Base-by-base conservation (phyloP, 805 yeast genomes). In the Barnettozyma salicaria region DNA sequence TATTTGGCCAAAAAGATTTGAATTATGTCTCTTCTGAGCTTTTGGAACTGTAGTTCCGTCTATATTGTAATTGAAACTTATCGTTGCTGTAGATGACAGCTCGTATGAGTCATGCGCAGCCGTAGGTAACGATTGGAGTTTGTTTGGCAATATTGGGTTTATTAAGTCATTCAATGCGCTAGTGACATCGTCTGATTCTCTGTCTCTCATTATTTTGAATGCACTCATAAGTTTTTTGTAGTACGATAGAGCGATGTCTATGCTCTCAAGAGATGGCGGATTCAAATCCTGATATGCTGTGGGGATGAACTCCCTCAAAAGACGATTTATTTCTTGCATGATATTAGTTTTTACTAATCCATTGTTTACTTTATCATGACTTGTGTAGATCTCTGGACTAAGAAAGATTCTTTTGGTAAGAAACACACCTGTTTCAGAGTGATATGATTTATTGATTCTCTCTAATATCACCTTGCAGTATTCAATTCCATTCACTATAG, bases 171-270 rank as follows among this genome's bases (percentile, higher is more conserved):
- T n/a, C n/a, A n/a, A n/a, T n/a, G n/a, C n/a, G n/a, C n/a, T n/a
- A n/a, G n/a, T n/a, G n/a, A n/a, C 37, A 0, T 22, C 27, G 4
- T 37, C 28, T 3, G 16, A 19, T 11, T 3, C 7, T 4, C 4
- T 17, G 6, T 9, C 27, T 5, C 39, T 37, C 26, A 52, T 36
- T 4, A 47, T 39, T 7, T 50, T 53, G 35, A 50, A 53, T 6
- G 58, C 58, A 32, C 44, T 45, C 49, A 52, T 44, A 8, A 53
- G 28, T 28, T 48, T 52, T 12, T 41, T 40, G 26, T 53, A 53
- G 27, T 53, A 53, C 6, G 26, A 33, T 7, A 53, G 28, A 1
- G 45, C 50, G 7, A 47, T 31, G 5, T 44, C 43, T 6, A 52
- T 41, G 2, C 24, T 27, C 4, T 20, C 14, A 9, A 38, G n/a